These are phyloP conservation scores for Flagelloscypha sp. DNA, from an alignment of 768 basidiomycete species.

Conservation along the genomic window DNA sequence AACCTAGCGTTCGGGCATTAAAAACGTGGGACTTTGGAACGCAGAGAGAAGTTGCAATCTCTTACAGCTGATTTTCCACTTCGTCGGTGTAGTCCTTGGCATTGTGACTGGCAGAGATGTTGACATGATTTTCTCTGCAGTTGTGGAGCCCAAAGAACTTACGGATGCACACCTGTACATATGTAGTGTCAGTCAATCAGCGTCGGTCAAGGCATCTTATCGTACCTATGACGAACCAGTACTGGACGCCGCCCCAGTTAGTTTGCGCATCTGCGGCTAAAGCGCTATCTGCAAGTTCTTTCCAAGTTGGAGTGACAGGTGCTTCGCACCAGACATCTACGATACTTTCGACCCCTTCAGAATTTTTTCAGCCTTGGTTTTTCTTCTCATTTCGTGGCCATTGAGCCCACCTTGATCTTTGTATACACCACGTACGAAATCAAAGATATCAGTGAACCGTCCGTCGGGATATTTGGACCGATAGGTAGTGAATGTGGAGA, in stretches of 20 bases:
- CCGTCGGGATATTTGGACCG: constrained; percentile 52
- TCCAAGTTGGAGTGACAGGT: constrained; percentile 53
- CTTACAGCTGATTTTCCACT: constrained; percentile 63
- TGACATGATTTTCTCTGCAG: background rate
- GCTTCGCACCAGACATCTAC: constrained; percentile 91
- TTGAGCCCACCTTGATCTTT: constrained; percentile 39
- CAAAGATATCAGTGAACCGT: constrained; percentile 46
- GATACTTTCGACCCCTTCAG: constrained; percentile 56
- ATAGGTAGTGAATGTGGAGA: constrained; percentile 63
- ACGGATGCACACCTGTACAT: constrained; percentile 66
- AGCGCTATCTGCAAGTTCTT: constrained; percentile 67
- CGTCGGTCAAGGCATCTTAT: constrained; percentile 14
- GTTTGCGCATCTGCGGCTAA: constrained; percentile 34
- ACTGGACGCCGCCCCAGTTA: constrained; percentile 63
- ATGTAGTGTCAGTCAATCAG: constrained; percentile 2
- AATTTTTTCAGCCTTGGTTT: too few species aligned
- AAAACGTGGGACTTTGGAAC: background rate
- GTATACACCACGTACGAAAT: constrained; percentile 62
- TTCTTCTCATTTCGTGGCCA: too few species aligned
- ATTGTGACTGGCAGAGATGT: constrained; percentile 45
- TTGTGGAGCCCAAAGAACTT: constrained; percentile 18
- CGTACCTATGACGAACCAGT: constrained; percentile 87
- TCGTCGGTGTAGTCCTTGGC: constrained; percentile 60
- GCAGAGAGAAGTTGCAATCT: constrained; percentile 4
- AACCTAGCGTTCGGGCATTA: constrained; percentile 31